These are phyloP conservation scores for Geoglossum glabrum DNA, from an alignment of 495 filamentous ascomycete genomes.

Conservation along the genomic window DNA sequence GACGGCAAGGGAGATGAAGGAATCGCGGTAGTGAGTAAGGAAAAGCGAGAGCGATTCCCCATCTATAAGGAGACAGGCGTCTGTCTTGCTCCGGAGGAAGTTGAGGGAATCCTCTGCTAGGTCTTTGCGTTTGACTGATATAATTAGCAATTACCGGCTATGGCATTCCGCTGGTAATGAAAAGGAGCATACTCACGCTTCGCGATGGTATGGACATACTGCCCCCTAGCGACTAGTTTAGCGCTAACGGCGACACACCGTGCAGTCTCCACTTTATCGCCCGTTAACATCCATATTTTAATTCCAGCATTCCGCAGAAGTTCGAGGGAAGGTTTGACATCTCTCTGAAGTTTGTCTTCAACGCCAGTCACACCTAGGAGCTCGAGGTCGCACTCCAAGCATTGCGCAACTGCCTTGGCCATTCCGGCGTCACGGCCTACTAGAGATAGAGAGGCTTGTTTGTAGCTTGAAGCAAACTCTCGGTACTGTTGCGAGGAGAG, in stretches of 20 bases:
- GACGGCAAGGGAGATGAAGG: slow-evolving; percentile 81
- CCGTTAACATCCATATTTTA: slow-evolving; percentile 99
- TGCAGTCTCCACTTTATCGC: slow-evolving; percentile 96
- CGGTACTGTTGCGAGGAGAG: slow-evolving; percentile 57
- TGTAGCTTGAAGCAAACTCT: slow-evolving; percentile 56
- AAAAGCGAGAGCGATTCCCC: slow-evolving; percentile 74
- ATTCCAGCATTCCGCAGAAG: slow-evolving; percentile 94
- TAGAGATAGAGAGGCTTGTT: slow-evolving; percentile 60
- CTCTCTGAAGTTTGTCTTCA: slow-evolving; percentile 84
- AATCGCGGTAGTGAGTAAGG: slow-evolving; percentile 54
- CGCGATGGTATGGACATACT: slow-evolving; percentile 87
- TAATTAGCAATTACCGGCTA: slow-evolving; percentile 1
- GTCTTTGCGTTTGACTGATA: slow-evolving; percentile 41
- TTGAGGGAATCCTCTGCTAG: slow-evolving; percentile 69
- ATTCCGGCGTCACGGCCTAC: slow-evolving; percentile 61
- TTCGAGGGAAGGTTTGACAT: slow-evolving; percentile 89
- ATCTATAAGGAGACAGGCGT: slow-evolving; percentile 82
- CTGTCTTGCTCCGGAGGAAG: slow-evolving; percentile 71
- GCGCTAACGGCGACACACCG: slow-evolving; percentile 88
- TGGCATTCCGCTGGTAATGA: too few relatives aligned
- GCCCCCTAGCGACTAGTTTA: slow-evolving; percentile 82
- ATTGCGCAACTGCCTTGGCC: slow-evolving; percentile 55
- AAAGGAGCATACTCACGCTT: slow-evolving; percentile 39
- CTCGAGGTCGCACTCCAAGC: slow-evolving; percentile 76
- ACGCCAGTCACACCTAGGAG: slow-evolving; percentile 92